Percentiles rank a stretch among this genome's conserved stretches.
Conservation (phyloP, 306 rosid species). For the Sechiopsis laciniata region DNA sequence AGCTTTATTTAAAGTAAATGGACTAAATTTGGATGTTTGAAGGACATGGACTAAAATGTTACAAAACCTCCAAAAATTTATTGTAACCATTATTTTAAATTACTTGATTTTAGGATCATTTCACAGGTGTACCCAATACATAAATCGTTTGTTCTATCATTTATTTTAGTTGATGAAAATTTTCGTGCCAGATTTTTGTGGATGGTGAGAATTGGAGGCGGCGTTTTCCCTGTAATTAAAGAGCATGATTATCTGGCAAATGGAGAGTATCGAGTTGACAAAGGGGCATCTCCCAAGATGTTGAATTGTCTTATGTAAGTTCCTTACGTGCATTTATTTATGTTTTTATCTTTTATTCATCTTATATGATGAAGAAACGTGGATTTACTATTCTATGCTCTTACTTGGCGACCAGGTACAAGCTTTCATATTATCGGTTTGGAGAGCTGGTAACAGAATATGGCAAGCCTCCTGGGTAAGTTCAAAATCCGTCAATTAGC, state of each 20-base stretch:
- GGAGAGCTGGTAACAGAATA: conserved; percentile 96
- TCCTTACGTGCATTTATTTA: conserved; percentile 9
- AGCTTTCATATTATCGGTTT: conserved; percentile 86
- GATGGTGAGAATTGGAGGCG: conserved; percentile 99
- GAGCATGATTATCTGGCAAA: conserved; percentile 96
- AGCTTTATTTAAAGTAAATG: too few relatives aligned
- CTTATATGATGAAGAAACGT: neutral
- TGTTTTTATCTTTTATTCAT: neutral
- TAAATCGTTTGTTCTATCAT: too few relatives aligned
- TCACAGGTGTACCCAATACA: too few relatives aligned
- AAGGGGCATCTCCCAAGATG: conserved; percentile 99
- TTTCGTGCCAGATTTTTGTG: conserved; percentile 66
- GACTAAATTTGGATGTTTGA: too few relatives aligned
- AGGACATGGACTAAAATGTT: too few relatives aligned
- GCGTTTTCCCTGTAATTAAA: conserved; percentile 93
- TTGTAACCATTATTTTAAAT: too few relatives aligned
- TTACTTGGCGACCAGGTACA: conserved; percentile 59
- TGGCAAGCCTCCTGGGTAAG: conserved; percentile 98
- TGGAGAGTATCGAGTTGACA: conserved; percentile 99
- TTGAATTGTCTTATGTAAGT: conserved; percentile 99
- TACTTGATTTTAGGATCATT: too few relatives aligned
- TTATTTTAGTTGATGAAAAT: neutral
- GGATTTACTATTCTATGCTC: neutral
- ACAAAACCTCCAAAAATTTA: too few relatives aligned
- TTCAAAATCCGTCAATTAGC: conserved; percentile 8